A percentile compares a stretch with the other conserved stretches of the same genome.
Conservation (phyloP, 371 early-diverging fungal species). For the Circinella minor region DNA sequence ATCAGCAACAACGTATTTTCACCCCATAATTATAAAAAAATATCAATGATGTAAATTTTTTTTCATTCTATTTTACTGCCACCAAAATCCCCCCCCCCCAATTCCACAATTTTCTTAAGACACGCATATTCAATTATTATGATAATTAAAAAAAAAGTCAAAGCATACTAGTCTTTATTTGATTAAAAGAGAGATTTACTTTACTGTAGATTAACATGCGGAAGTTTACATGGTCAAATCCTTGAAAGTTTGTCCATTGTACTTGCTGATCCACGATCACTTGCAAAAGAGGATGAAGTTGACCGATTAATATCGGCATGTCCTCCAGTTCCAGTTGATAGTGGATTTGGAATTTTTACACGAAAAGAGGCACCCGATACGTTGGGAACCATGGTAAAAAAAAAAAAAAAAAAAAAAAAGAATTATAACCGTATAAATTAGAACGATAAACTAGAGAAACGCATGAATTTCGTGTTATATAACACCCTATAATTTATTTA, state of each 20-base stretch:
- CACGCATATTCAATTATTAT: too few species aligned
- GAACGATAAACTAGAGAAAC: too few species aligned
- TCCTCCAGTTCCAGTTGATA: slow-evolving; percentile 28
- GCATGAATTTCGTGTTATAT: neutral
- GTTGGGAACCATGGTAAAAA: neutral
- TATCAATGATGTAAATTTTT: too few species aligned
- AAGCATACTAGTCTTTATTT: too few species aligned
- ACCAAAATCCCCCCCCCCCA: too few species aligned
- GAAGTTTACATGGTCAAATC: slow-evolving; percentile 59
- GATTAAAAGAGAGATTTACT: too few species aligned
- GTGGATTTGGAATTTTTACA: slow-evolving; percentile 23
- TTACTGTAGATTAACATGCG: neutral
- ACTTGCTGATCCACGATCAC: slow-evolving; percentile 50
- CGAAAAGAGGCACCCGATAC: neutral
- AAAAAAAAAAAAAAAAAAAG: too few species aligned
- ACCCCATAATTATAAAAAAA: too few species aligned
- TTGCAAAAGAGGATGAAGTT: slow-evolving; percentile 35
- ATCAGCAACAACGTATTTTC: too few species aligned
- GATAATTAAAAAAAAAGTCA: too few species aligned
- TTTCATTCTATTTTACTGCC: too few species aligned
- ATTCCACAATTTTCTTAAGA: too few species aligned
- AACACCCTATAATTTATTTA: neutral
- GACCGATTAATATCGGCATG: slow-evolving; percentile 37
- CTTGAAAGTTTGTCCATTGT: slow-evolving; percentile 59
- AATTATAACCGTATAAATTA: neutral